Conservation (phyloP, 176 grass and related monocot species). For the Oryza officinalis region DNA sequence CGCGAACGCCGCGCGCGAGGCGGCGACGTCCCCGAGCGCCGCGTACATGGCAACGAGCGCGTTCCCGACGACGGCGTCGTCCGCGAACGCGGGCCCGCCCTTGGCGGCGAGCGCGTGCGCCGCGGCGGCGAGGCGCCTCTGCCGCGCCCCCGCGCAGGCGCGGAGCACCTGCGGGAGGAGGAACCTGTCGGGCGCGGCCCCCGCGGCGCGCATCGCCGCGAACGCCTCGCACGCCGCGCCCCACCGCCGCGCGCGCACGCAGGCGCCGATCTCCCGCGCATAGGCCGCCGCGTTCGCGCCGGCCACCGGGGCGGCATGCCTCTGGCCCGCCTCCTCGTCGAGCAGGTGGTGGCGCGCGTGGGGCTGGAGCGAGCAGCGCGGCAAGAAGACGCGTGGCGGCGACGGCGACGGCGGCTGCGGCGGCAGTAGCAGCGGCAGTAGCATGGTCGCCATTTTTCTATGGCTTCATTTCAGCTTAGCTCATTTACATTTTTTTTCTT, state of each 20-base stretch:
- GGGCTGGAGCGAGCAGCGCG: slow-evolving; percentile 23
- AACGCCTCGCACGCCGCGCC: slow-evolving; percentile 46
- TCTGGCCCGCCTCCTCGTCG: slow-evolving; percentile 12
- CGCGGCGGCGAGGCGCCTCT: slow-evolving; percentile 32
- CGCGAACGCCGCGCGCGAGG: slow-evolving; percentile 49
- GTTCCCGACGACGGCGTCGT: slow-evolving; percentile 57
- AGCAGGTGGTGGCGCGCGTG: slow-evolving; percentile 10
- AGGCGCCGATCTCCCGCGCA: slow-evolving; percentile 51
- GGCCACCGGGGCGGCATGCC: neutral
- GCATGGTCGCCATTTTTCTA: slow-evolving; percentile 53
- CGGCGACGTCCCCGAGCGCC: slow-evolving; percentile 47
- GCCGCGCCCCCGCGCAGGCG: slow-evolving; percentile 52
- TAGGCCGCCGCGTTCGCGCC: slow-evolving; percentile 28
- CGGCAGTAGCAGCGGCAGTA: neutral
- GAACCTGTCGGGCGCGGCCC: slow-evolving; percentile 55
- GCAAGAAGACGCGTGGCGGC: slow-evolving; percentile 19
- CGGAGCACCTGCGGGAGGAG: slow-evolving; percentile 71
- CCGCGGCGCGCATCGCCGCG: slow-evolving; percentile 48
- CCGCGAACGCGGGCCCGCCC: slow-evolving; percentile 22
- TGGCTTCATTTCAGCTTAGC: slow-evolving; percentile 40
- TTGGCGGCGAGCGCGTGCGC: slow-evolving; percentile 53
- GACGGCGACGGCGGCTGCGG: neutral
- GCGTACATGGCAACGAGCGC: slow-evolving; percentile 66
- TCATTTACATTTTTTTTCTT: neutral
- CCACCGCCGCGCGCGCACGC: slow-evolving; percentile 51